phyloP scores from a whole-genome alignment of 192 early-diverging fungal genomes.

The Gonapodya prolifera region DNA sequence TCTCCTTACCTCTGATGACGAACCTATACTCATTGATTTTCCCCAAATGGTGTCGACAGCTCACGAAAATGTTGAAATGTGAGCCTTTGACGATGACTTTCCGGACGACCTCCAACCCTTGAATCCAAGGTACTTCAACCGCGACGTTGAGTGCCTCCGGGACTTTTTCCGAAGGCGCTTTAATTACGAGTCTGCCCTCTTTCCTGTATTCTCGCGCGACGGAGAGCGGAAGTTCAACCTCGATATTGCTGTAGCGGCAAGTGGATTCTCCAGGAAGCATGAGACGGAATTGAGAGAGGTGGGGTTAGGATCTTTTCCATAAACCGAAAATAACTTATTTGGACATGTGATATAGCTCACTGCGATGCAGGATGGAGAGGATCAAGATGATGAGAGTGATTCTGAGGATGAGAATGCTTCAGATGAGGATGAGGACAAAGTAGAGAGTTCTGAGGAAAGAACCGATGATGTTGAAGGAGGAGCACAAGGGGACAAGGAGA shows the following conservation, averaged over 20 bases:
- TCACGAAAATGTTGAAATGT: constrained; percentile 87
- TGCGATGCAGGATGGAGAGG: constrained; percentile 11
- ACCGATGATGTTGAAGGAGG: not conserved
- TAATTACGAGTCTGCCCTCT: constrained; percentile 80
- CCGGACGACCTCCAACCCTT: no score
- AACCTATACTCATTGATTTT: constrained; percentile 94
- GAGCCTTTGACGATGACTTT: no score
- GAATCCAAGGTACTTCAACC: constrained; percentile 90
- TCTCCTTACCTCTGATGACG: constrained; percentile 61
- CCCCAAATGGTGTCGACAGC: constrained; percentile 99
- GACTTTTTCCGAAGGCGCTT: constrained; percentile 83
- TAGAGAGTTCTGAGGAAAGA: not conserved
- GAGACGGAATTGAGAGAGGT: constrained; percentile 77
- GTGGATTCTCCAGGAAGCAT: constrained; percentile 87
- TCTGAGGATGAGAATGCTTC: constrained; percentile 1
- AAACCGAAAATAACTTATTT: no score
- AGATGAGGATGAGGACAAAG: not conserved
- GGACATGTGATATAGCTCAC: not conserved
- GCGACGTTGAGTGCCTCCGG: constrained; percentile 97
- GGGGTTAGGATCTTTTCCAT: no score
- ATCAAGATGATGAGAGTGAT: constrained; percentile 14
- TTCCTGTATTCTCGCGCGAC: constrained; percentile 79
- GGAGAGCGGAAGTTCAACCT: constrained; percentile 73
- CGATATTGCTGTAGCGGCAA: constrained; percentile 92
- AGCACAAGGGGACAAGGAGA: not conserved